A percentile compares a stretch with the other conserved stretches of the same genome.
Conservation (phyloP, 2,329 filamentous ascomycete species). For the Aureobasidium sp. region DNA sequence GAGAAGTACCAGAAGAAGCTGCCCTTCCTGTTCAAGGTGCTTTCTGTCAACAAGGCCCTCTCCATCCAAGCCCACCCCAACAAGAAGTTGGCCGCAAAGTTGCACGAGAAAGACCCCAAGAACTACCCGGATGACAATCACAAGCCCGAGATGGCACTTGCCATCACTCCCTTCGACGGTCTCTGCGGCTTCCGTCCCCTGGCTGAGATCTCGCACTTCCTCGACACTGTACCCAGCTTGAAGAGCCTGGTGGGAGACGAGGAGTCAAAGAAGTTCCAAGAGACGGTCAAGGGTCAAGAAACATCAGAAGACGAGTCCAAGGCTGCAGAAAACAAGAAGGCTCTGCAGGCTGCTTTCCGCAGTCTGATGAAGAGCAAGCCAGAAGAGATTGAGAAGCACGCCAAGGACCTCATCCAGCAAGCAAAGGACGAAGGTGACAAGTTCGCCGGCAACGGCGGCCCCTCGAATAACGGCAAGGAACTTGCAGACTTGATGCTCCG, state of each 20-base stretch:
- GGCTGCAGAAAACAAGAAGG: constrained; percentile 59
- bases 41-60: constrained; percentile 90
- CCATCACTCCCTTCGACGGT: constrained; percentile 91
- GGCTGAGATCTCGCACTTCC: constrained; percentile 76
- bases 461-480: constrained; percentile 58
- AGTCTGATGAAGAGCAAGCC: constrained; percentile 71
- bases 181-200: constrained; percentile 92
- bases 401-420: constrained; percentile 60
- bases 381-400: constrained; percentile 55
- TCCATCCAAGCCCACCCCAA: constrained; percentile 82
- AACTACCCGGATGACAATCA: constrained; percentile 99
- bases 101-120: constrained; percentile 77
- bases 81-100: constrained; percentile 71
- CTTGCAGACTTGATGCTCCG: constrained; percentile 70
- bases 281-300: constrained; percentile 44
- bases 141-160: constrained; percentile 99
- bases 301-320: constrained; percentile 38
- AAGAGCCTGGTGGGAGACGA: constrained; percentile 40
- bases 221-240: constrained; percentile 52
- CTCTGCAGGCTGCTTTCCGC: constrained; percentile 65
- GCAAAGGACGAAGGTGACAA: constrained; percentile 58
- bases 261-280: constrained; percentile 36
- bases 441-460: constrained; percentile 68
- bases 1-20: constrained; percentile 73
- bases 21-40: constrained; percentile 95